Conservation (phyloP, 2,329 filamentous ascomycete genomes). For the Apiospora saccharicola region DNA sequence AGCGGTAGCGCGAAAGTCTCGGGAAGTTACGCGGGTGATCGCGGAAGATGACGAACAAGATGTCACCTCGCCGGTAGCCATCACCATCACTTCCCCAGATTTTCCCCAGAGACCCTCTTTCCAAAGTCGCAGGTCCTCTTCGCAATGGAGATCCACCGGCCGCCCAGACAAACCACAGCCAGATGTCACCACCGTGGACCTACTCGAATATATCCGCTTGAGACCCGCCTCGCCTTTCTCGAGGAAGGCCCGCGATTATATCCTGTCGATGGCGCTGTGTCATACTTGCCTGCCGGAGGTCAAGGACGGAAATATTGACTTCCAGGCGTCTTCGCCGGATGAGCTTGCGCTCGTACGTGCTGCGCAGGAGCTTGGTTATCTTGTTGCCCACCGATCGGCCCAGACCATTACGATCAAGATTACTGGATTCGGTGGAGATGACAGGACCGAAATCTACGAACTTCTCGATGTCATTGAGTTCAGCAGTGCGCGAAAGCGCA, state of each 20-base stretch:
- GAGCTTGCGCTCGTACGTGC: conserved; percentile 86
- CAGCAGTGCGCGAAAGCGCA: conserved; percentile 85
- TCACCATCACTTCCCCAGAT: conserved; percentile 37
- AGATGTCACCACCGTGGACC: conserved; percentile 71
- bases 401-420: conserved; percentile 67
- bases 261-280: conserved; percentile 85
- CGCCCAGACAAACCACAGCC: conserved; percentile 54
- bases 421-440: conserved; percentile 45
- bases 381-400: conserved; percentile 77
- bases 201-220: conserved; percentile 78
- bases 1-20: conserved; percentile 23
- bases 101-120: conserved; percentile 28
- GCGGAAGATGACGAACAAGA: conserved; percentile 27
- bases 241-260: conserved; percentile 79
- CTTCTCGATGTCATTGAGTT: conserved; percentile 91
- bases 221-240: conserved; percentile 81
- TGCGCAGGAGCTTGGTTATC: conserved; percentile 83
- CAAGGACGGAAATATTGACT: conserved; percentile 75
- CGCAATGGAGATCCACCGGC: conserved; percentile 43
- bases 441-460: conserved; percentile 71
- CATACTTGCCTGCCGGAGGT: conserved; percentile 90
- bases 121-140: conserved; percentile 40
- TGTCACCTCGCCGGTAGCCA: conserved; percentile 32
- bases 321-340: conserved; percentile 89
- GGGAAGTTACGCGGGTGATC: conserved; percentile 28